These are phyloP conservation scores for Cinnamomum chago DNA, from an alignment of 164 flowering plant genomes.

Conservation along the genomic window DNA sequence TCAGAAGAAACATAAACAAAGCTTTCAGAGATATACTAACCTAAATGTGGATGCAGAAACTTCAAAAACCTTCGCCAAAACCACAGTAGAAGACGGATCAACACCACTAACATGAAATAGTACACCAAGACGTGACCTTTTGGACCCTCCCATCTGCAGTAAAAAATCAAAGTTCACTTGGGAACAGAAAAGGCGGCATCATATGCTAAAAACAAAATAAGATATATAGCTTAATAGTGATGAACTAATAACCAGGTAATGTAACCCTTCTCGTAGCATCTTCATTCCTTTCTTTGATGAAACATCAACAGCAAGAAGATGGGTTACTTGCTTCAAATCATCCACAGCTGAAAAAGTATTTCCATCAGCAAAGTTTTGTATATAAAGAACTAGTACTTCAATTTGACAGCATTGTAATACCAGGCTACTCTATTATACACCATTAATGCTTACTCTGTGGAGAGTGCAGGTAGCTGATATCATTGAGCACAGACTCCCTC, in stretches of 20 bases:
- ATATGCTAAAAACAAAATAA: slow-evolving; percentile 2
- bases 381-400: slow-evolving; percentile 3
- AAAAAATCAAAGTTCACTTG: slow-evolving; percentile 8
- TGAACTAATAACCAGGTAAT: slow-evolving; percentile 59
- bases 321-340: slow-evolving; percentile 91
- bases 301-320: slow-evolving; percentile 71
- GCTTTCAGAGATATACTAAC: slow-evolving; percentile 34
- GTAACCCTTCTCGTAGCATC: slow-evolving; percentile 80
- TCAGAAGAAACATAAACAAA: neutral
- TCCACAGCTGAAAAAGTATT: slow-evolving; percentile 56
- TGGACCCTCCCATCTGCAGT: slow-evolving; percentile 66
- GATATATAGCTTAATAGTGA: neutral
- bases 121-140: slow-evolving; percentile 69
- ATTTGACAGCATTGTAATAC: neutral
- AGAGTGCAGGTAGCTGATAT: slow-evolving; percentile 75
- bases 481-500: slow-evolving; percentile 50
- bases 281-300: slow-evolving; percentile 68
- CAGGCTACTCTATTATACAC: neutral
- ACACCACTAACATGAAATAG: slow-evolving; percentile 40
- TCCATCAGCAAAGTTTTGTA: neutral
- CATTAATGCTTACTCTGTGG: slow-evolving; percentile 65
- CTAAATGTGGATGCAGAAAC: slow-evolving; percentile 59
- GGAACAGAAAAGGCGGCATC: slow-evolving; percentile 2
- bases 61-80: slow-evolving; percentile 57
- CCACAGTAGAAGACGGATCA: slow-evolving; percentile 37